Percentiles rank a stretch among this genome's conserved stretches.
phyloP scores from a whole-genome alignment of 2,329 filamentous ascomycete species.

The Diaporthe eres region DNA sequence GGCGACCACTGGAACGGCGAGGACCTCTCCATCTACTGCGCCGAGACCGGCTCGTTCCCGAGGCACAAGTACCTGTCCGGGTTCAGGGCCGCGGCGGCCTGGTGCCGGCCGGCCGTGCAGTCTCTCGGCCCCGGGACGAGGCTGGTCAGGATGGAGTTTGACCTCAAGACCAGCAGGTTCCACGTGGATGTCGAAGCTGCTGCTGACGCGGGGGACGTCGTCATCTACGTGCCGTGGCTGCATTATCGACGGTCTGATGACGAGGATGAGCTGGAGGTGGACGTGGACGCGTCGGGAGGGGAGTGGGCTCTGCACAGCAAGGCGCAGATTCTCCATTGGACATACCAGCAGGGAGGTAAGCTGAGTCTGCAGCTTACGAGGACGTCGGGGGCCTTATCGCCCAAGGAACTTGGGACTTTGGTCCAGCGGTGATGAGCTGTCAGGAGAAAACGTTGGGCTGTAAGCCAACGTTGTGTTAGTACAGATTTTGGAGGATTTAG shows the following conservation, averaged over 20 bases:
- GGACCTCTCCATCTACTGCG: slow-evolving; percentile 45
- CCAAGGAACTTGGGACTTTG: slow-evolving; percentile 18
- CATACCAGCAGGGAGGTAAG: not conserved
- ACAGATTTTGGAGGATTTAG: not conserved
- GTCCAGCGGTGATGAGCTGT: not conserved
- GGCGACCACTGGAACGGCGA: slow-evolving; percentile 48
- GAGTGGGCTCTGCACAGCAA: not conserved
- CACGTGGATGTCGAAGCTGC: slow-evolving; percentile 6
- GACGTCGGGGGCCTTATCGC: not conserved
- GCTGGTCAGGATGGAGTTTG: slow-evolving; percentile 19
- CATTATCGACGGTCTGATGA: slow-evolving; percentile 18
- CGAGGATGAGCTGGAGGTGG: slow-evolving; percentile 16
- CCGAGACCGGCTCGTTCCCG: slow-evolving; percentile 45
- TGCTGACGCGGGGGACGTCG: not conserved
- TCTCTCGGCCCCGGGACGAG: slow-evolving; percentile 30
- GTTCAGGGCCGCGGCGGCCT: slow-evolving; percentile 43
- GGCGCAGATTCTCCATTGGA: slow-evolving; percentile 13
- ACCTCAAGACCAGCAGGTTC: slow-evolving; percentile 21
- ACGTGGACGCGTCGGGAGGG: not conserved
- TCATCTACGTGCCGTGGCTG: slow-evolving; percentile 24
- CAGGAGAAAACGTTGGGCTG: too few species aligned
- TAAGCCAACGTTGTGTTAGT: too few species aligned
- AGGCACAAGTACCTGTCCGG: slow-evolving; percentile 39
- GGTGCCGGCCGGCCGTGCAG: slow-evolving; percentile 44
- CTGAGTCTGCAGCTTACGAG: not conserved